phyloP scores from a whole-genome alignment of 768 basidiomycete genomes.

The Kockovaella imperatae region DNA sequence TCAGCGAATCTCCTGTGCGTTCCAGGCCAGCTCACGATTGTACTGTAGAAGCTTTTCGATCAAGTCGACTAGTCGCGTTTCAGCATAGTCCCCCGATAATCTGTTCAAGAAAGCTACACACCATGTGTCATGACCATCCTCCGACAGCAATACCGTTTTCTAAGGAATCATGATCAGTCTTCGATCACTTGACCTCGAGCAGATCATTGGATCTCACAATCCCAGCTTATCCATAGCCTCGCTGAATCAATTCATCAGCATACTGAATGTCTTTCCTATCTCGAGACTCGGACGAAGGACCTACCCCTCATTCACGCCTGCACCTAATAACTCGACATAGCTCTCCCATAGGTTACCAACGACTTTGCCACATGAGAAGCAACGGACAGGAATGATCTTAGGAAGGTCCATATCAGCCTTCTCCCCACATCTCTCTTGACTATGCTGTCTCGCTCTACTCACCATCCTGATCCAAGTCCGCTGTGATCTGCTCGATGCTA shows the following conservation, averaged over 20 bases:
- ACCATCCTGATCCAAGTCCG: no score
- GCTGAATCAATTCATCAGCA: conserved; percentile 48
- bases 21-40: conserved; percentile 59
- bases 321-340: conserved; percentile 71
- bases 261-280: not conserved
- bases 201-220: conserved; percentile 44
- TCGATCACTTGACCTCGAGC: not conserved
- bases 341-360: conserved; percentile 92
- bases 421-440: conserved; percentile 4
- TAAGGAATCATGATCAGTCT: conserved; percentile 10
- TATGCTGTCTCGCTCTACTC: conserved; percentile 4
- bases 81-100: conserved; percentile 5
- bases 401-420: conserved; percentile 1
- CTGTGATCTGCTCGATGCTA: no score
- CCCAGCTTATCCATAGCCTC: conserved; percentile 84
- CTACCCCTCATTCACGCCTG: conserved; percentile 82
- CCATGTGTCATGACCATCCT: conserved; percentile 91
- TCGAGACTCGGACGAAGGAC: no score
- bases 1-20: not conserved
- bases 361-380: conserved; percentile 95
- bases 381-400: conserved; percentile 91
- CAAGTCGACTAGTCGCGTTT: conserved; percentile 61
- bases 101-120: conserved; percentile 9
- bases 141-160: conserved; percentile 87
- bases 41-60: conserved; percentile 96